Percentiles rank a stretch among this genome's conserved stretches.
These are phyloP conservation scores for Botrytis deweyae DNA, from an alignment of 2,329 filamentous ascomycete genomes.

Conservation along the genomic window DNA sequence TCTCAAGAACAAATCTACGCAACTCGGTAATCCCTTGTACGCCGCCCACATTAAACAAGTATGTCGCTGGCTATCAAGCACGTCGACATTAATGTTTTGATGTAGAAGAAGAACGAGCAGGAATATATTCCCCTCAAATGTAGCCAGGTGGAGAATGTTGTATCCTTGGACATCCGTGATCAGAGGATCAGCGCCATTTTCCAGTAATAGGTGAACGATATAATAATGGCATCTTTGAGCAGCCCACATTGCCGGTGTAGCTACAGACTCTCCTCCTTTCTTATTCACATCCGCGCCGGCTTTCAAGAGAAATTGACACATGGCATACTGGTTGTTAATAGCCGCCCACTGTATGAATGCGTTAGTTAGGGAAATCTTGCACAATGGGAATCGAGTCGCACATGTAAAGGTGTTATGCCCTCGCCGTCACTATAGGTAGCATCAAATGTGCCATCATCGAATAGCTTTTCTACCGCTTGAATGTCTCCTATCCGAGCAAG, in stretches of 20 bases:
- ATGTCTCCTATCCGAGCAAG: constrained; percentile 86
- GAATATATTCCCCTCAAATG: constrained; percentile 93
- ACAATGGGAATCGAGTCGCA: constrained; percentile 47
- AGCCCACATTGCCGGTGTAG: constrained; percentile 94
- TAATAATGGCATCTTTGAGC: constrained; percentile 97
- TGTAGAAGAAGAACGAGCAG: constrained; percentile 87
- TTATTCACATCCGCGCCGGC: constrained; percentile 80
- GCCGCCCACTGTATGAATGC: constrained; percentile 77
- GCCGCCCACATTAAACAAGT: constrained; percentile 98
- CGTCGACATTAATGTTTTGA: constrained; percentile 92
- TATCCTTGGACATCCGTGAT: constrained; percentile 94
- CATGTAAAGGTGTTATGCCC: constrained; percentile 93
- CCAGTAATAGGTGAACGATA: constrained; percentile 86
- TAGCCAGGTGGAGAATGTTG: constrained; percentile 95
- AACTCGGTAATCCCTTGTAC: constrained; percentile 92
- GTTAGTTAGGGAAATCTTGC: constrained; percentile 6
- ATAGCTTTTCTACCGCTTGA: constrained; percentile 81
- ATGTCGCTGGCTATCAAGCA: constrained; percentile 84
- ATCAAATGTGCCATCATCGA: constrained; percentile 77
- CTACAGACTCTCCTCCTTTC: constrained; percentile 92
- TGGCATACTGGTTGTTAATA: constrained; percentile 97
- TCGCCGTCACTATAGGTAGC: constrained; percentile 85
- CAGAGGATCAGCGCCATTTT: constrained; percentile 88
- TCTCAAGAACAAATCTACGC: constrained; percentile 86
- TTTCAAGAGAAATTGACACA: constrained; percentile 92